Evolutionary conservation across 164 flowering plant genomes (phyloP).

Genomic region (Tinospora cordifolia): DNA sequence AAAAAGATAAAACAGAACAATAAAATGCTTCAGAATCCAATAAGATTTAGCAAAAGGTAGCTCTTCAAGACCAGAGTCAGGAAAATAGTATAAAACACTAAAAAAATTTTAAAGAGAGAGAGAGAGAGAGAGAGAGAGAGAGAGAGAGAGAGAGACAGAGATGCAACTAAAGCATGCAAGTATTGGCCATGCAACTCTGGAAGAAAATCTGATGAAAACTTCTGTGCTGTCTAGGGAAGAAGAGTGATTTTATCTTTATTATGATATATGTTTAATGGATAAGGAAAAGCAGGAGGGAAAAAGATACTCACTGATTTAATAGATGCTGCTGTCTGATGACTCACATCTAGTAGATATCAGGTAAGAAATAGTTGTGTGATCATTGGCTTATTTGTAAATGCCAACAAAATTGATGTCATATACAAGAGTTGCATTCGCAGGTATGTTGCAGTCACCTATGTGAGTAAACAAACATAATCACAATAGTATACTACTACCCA

Average conservation of each 20-base stretch:
- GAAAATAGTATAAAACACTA: not conserved
- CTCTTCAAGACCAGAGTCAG: not conserved
- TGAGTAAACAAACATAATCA: not conserved
- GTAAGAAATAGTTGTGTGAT: constrained; percentile 9
- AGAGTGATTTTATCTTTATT: not conserved
- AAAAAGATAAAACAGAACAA: no score
- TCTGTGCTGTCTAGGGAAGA: not conserved
- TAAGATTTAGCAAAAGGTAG: not conserved
- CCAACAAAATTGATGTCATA: constrained; percentile 73
- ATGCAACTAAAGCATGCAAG: not conserved
- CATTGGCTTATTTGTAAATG: constrained; percentile 51
- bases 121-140: no score
- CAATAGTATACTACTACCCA: not conserved
- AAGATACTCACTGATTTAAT: constrained; percentile 10
- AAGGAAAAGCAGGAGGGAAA: not conserved
- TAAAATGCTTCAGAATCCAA: not conserved
- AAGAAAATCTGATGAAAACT: not conserved
- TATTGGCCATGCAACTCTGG: not conserved
- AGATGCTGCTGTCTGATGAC: not conserved
- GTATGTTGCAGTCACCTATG: constrained; percentile 89
- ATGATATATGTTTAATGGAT: not conserved
- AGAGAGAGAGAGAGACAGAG: no score
- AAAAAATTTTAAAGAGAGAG: no score
- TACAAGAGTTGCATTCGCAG: constrained; percentile 81
- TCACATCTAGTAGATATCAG: not conserved